phyloP scores from a whole-genome alignment of 805 yeast species.

The Yamadazyma sp. region DNA sequence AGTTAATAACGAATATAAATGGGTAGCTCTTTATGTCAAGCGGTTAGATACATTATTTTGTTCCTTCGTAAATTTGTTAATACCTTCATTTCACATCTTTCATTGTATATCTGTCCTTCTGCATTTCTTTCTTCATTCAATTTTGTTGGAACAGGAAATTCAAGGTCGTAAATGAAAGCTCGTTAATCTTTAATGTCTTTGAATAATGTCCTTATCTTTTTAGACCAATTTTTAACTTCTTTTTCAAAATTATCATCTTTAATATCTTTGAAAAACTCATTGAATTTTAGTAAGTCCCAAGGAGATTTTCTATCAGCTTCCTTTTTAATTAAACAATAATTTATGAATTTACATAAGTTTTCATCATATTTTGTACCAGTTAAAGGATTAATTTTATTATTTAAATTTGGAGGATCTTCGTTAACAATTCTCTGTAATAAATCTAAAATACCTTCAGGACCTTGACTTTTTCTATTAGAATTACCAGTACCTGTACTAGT shows the following conservation, averaged over 20 bases:
- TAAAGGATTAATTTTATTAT: slow-evolving; percentile 26
- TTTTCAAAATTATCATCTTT: slow-evolving; percentile 30
- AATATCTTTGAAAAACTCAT: slow-evolving; percentile 27
- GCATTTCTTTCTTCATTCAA: too few species aligned
- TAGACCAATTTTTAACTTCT: slow-evolving; percentile 41
- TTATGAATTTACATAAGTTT: slow-evolving; percentile 64
- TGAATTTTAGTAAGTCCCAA: slow-evolving; percentile 49
- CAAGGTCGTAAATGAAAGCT: too few species aligned
- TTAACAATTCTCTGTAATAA: slow-evolving; percentile 88
- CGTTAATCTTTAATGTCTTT: too few species aligned
- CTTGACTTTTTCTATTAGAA: slow-evolving; percentile 11
- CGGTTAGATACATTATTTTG: too few species aligned
- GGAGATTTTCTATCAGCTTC: slow-evolving; percentile 69
- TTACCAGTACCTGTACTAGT: slow-evolving; percentile 2
- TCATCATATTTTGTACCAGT: slow-evolving; percentile 35
- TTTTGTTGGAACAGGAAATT: too few species aligned
- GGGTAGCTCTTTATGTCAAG: too few species aligned
- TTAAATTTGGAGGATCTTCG: slow-evolving; percentile 79
- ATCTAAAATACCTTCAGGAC: slow-evolving; percentile 86
- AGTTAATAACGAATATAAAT: too few species aligned
- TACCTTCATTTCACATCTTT: too few species aligned
- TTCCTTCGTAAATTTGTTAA: too few species aligned
- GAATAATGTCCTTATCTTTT: slow-evolving; percentile 26
- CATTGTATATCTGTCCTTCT: too few species aligned
- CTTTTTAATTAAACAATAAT: slow-evolving; percentile 70